A percentile compares a stretch with the other conserved stretches of the same genome.
Evolutionary conservation across 1,139 yeast species (phyloP).

Genomic region (Geotrichum carabidarum): DNA sequence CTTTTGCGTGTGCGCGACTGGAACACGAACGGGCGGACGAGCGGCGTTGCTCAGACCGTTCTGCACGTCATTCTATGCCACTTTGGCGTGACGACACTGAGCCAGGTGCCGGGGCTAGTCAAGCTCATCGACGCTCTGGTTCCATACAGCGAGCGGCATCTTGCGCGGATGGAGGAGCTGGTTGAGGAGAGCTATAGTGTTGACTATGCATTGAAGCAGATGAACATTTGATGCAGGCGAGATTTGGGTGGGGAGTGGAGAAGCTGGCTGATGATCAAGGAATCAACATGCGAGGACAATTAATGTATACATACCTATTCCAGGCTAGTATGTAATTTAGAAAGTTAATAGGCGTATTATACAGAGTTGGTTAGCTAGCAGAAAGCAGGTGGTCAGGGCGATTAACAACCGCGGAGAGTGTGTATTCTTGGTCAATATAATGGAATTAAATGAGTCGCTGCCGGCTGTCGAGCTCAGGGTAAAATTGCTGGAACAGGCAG

Average conservation of each 20-base stretch:
- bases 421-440: too few relatives aligned
- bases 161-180: constrained; percentile 65
- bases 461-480: neutral
- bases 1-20: constrained; percentile 83
- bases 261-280: neutral
- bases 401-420: too few relatives aligned
- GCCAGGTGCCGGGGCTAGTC: constrained; percentile 63
- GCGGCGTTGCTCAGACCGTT: constrained; percentile 72
- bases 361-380: too few relatives aligned
- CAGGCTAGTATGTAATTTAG: neutral
- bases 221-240: constrained; percentile 28
- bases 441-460: too few relatives aligned
- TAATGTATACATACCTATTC: neutral
- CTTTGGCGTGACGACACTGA: constrained; percentile 51
- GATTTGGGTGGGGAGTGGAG: neutral
- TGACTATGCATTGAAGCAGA: constrained; percentile 76
- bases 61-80: constrained; percentile 58
- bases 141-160: constrained; percentile 87
- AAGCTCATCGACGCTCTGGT: constrained; percentile 64
- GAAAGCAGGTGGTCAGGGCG: too few relatives aligned
- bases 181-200: constrained; percentile 78
- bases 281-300: too few relatives aligned
- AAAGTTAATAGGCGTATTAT: neutral
- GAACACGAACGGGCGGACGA: constrained; percentile 85
- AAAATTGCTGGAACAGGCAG: constrained; percentile 1